Percentiles rank a stretch among this genome's conserved stretches.
These are phyloP conservation scores for Microthyrium microscopicum DNA, from an alignment of 2,329 filamentous ascomycete species.

Conservation along the genomic window DNA sequence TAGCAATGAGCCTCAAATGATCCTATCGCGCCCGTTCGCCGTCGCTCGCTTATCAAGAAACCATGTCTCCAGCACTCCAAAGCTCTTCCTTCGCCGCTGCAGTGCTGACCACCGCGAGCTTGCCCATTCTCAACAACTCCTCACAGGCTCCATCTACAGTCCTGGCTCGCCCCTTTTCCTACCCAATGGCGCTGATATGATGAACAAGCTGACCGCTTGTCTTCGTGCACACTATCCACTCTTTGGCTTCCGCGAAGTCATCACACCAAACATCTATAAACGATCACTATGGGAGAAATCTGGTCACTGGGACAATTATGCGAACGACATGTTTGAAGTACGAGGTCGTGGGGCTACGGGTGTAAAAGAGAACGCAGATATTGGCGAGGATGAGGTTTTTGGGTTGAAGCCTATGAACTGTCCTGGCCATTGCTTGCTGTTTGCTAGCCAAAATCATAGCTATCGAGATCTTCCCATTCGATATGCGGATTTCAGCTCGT, in stretches of 20 bases:
- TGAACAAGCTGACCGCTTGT: slow-evolving; percentile 70
- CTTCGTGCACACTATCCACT: slow-evolving; percentile 68
- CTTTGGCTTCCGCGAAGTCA: slow-evolving; percentile 77
- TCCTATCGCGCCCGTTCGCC: no score
- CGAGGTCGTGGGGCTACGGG: slow-evolving; percentile 34
- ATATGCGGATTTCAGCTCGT: slow-evolving; percentile 71
- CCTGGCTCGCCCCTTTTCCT: slow-evolving; percentile 75
- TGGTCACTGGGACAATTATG: slow-evolving; percentile 78
- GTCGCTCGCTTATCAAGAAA: no score
- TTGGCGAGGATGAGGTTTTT: slow-evolving; percentile 52
- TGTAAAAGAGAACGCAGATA: slow-evolving; percentile 25
- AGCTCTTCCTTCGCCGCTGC: slow-evolving; percentile 13
- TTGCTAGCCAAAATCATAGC: slow-evolving; percentile 54
- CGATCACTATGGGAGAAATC: slow-evolving; percentile 73
- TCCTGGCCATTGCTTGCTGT: slow-evolving; percentile 74
- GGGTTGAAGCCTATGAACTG: slow-evolving; percentile 90
- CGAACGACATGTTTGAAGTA: slow-evolving; percentile 83
- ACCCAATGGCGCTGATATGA: slow-evolving; percentile 64
- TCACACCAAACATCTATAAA: slow-evolving; percentile 84
- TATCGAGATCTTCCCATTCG: slow-evolving; percentile 70
- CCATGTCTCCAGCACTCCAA: slow-evolving; percentile 17
- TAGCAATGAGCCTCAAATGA: no score
- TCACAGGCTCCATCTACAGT: slow-evolving; percentile 62
- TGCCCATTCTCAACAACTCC: slow-evolving; percentile 49
- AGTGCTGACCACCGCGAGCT: slow-evolving; percentile 35